These are phyloP conservation scores for Apostasia ramifera DNA, from an alignment of 106 monocot species.

Conservation along the genomic window DNA sequence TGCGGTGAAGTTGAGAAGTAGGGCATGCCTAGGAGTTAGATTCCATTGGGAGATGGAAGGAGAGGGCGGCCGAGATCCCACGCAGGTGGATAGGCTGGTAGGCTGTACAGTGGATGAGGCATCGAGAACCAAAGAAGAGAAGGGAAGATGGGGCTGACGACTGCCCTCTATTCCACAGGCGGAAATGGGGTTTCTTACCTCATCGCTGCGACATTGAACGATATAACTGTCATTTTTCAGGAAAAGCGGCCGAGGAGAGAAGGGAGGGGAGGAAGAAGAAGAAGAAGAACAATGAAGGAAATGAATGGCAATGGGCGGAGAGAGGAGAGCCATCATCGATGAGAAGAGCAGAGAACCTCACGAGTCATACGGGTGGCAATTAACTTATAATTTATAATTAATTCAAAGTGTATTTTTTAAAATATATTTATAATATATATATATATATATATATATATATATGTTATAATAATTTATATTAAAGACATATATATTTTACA, in stretches of 20 bases:
- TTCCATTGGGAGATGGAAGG: conserved; percentile 19
- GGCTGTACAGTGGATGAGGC: neutral
- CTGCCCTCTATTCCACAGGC: neutral
- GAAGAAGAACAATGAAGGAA: neutral
- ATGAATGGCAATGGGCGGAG: neutral
- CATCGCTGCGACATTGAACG: neutral
- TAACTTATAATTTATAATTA: too few relatives aligned
- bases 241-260: neutral
- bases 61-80: conserved; percentile 28
- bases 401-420: too few relatives aligned
- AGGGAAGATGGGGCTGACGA: neutral
- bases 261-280: neutral
- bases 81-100: conserved; percentile 21
- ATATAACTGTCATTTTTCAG: neutral
- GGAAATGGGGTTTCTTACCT: neutral
- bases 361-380: too few relatives aligned
- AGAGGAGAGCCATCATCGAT: neutral
- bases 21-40: conserved; percentile 34
- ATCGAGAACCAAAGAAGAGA: neutral
- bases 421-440: too few relatives aligned
- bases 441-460: too few relatives aligned
- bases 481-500: too few relatives aligned
- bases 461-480: too few relatives aligned
- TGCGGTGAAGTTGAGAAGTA: conserved; percentile 41
- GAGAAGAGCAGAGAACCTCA: neutral